Base-by-base conservation (phyloP, 2,329 filamentous ascomycete species). In the Fusarium sororula region DNA sequence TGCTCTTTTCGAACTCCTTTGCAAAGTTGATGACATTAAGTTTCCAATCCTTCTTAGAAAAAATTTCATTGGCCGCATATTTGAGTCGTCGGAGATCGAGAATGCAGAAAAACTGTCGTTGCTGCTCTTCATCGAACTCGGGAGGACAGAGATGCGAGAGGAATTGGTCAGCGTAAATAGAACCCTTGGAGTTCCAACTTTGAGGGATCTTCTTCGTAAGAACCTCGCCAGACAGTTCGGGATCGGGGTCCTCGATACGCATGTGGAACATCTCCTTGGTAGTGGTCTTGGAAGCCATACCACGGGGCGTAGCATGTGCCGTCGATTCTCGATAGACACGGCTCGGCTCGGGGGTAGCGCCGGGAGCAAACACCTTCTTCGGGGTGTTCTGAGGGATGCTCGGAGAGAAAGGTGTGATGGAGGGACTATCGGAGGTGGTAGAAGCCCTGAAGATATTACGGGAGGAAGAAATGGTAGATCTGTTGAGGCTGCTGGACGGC, bases 1-100 rank as follows among this genome's bases (percentile, higher is more conserved):
- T 85, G 77, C 88, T 90, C 83, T 91, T 91, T 78, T 91, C 89
- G 69, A 89, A 91, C 78, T 90, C 89, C 78, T 90, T 91, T 44
- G 89, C 88, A 66, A 91, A 91, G 78, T 90, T 90, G 72, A 88
- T 79, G 24, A 90, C 86, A 72, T 91, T 91, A 60, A 91, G 80
- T 80, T 89, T 90, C 89, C 89, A 91, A 73, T 90, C 88, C 79
- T 90, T 90, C 78, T 86, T 88, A 24, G 82, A 78, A 66, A 90
- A 91, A 22, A 91, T 89, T 75, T 90, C 89, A 74, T 90, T 86
- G 35, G 89, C 89, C 11, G 88, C 87, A 75, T 90, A 90, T 80
- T 91, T 91, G 51, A 91, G 84, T 71, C 89, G 86, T 68, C 89
- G 87, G 65, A 91, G 82, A 76, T 91, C 89, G 73, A 91, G 87